A percentile compares a stretch with the other conserved stretches of the same genome.
Conservation (phyloP, 768 basidiomycete species). For the Suillus placidus region DNA sequence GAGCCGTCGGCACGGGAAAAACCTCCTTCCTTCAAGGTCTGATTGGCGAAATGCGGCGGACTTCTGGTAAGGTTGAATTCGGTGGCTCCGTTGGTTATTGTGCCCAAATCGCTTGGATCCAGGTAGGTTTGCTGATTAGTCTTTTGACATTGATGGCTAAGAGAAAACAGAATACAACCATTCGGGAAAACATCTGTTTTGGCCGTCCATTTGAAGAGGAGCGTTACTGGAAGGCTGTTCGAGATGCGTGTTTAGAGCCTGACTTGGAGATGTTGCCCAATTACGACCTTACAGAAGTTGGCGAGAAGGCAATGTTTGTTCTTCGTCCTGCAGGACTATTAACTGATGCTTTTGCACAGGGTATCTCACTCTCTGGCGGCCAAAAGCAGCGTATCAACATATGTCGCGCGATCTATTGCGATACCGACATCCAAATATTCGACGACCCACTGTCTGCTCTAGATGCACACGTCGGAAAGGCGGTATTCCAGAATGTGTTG, state of each 20-base stretch:
- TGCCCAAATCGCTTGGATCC: slow-evolving; percentile 90
- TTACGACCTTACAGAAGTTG: slow-evolving; percentile 84
- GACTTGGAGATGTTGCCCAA: slow-evolving; percentile 78
- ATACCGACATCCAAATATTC: slow-evolving; percentile 85
- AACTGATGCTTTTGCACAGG: slow-evolving; percentile 38
- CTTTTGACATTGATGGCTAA: not conserved
- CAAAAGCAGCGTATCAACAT: slow-evolving; percentile 83
- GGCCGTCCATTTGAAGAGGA: slow-evolving; percentile 81
- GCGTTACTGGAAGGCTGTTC: slow-evolving; percentile 79
- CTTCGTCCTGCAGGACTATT: slow-evolving; percentile 12
- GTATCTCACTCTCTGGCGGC: slow-evolving; percentile 87
- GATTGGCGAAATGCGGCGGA: slow-evolving; percentile 82
- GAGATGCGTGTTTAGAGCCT: slow-evolving; percentile 75
- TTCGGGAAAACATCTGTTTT: slow-evolving; percentile 89
- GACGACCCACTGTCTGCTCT: slow-evolving; percentile 87
- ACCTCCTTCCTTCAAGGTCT: slow-evolving; percentile 72
- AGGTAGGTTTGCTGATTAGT: slow-evolving; percentile 41
- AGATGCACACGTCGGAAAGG: slow-evolving; percentile 90
- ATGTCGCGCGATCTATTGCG: slow-evolving; percentile 83
- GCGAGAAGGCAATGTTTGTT: slow-evolving; percentile 53
- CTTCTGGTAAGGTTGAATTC: slow-evolving; percentile 65
- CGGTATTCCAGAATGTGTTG: slow-evolving; percentile 84
- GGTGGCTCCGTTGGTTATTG: slow-evolving; percentile 82
- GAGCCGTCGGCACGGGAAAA: slow-evolving; percentile 60
- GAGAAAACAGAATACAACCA: slow-evolving; percentile 71